phyloP scores from a whole-genome alignment of 1,284 basidiomycete genomes.

The Cryptococcus sp. region DNA sequence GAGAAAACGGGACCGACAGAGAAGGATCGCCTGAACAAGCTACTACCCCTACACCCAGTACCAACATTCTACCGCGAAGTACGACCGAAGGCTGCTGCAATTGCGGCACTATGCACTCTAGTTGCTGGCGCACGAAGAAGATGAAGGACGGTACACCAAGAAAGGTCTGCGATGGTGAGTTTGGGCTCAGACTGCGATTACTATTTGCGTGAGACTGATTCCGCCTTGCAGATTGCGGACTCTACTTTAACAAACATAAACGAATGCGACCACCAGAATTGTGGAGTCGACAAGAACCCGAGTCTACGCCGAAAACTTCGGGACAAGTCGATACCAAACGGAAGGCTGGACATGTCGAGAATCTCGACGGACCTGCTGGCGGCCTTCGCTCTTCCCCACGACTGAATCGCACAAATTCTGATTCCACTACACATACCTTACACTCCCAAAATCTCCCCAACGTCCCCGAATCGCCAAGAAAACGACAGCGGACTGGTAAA shows the following conservation, averaged over 20 bases:
- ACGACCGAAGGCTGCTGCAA: conserved; percentile 40
- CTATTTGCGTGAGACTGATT: background rate
- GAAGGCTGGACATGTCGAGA: conserved; percentile 1
- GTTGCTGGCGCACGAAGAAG: conserved; percentile 45
- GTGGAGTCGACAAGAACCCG: conserved; percentile 26
- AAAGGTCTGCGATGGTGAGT: conserved; percentile 51
- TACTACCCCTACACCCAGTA: conserved; percentile 15
- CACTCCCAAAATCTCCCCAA: conserved; percentile 1
- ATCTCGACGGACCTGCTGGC: conserved; percentile 15
- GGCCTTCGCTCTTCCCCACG: conserved; percentile 20
- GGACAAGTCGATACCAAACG: conserved; percentile 4
- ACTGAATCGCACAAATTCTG: conserved; percentile 16
- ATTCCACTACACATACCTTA: conserved; percentile 6
- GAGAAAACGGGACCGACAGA: conserved; percentile 6
- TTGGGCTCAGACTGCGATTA: background rate
- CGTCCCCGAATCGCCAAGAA: conserved; percentile 31
- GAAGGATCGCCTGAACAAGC: conserved; percentile 14
- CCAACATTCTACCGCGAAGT: background rate
- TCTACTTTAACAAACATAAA: conserved; percentile 51
- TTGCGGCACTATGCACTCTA: conserved; percentile 42
- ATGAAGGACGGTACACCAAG: conserved; percentile 39
- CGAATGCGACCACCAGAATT: conserved; percentile 48
- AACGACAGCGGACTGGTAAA: conserved; percentile 21
- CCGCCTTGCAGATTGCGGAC: conserved; percentile 38
- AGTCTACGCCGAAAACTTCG: background rate